phyloP scores from a whole-genome alignment of 2,329 filamentous ascomycete species.

The Microcyclosporella mali region DNA sequence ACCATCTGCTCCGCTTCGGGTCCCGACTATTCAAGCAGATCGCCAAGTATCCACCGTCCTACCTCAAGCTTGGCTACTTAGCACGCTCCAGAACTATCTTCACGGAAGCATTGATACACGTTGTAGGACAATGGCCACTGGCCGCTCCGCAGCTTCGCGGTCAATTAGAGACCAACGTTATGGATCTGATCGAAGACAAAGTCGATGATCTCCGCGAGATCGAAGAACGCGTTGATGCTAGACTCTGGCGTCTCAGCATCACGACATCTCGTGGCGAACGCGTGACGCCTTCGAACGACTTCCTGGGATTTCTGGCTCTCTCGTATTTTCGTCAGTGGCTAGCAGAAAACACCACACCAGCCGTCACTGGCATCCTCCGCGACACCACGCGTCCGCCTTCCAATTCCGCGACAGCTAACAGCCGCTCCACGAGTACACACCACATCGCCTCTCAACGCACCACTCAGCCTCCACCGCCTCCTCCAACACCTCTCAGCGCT shows the following conservation, averaged over 20 bases:
- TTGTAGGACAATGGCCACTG: conserved; percentile 87
- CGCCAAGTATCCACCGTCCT: conserved; percentile 89
- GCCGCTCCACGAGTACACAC: conserved; percentile 16
- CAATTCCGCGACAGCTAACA: conserved; percentile 7
- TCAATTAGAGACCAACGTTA: conserved; percentile 65
- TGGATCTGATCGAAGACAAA: conserved; percentile 92
- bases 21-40: conserved; percentile 91
- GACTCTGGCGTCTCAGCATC: conserved; percentile 73
- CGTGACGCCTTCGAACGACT: conserved; percentile 70
- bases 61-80: conserved; percentile 82
- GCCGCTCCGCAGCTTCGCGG: conserved; percentile 70
- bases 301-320: conserved; percentile 83
- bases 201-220: conserved; percentile 84
- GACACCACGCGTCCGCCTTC: conserved; percentile 17
- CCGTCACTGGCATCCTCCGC: conserved; percentile 50
- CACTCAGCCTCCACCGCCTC: conserved; percentile 21
- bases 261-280: conserved; percentile 75
- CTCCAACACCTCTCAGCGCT: conserved; percentile 37
- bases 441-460: conserved; percentile 26
- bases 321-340: conserved; percentile 89
- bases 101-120: conserved; percentile 76
- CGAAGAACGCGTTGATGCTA: conserved; percentile 71
- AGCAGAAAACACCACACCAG: conserved; percentile 77
- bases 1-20: conserved; percentile 88
- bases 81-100: conserved; percentile 74